Base-by-base conservation (phyloP, 768 basidiomycete species). In the Termitomyces sp. region DNA sequence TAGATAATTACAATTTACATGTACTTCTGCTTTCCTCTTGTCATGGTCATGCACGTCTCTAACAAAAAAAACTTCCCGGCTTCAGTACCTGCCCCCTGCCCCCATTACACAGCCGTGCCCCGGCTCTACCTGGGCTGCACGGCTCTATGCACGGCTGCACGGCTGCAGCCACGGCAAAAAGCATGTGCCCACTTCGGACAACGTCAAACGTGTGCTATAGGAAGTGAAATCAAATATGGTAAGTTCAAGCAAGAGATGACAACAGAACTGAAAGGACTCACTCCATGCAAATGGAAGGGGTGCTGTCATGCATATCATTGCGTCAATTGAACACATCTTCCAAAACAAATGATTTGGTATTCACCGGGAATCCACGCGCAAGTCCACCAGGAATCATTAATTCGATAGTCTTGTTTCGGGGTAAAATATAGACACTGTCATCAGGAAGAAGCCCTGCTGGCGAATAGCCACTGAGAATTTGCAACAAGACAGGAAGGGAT, bases 351-450 rank as follows among this genome's bases (percentile, higher is more conserved):
- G 16, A 18, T 13, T n/a, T n/a, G n/a, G 9, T 12, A 58, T 64
- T 23, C 44, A 68, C 64, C 45, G 65, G 76, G 63, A 54, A 71
- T 23, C 67, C 70, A n/a, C 44, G n/a, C n/a, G n/a, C 20, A 5
- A 61, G 42, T 32, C 66, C 67, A 48, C 72, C 72, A 7, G 73
- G 67, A 38, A 80, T 66, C 10, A 68, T 70, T 7, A 82, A 35
- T 54, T 83, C 80, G 47, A 83, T 68, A 23, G 73, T 69, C 47
- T 75, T 68, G 61, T 81, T 77, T 2, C 60, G 50, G 0, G 78
- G 77, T 7, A 83, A 59, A 11, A 64, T 57, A 53, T 73, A 79
- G 3, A 81, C 69, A 18, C 70, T 68, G 11, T 76, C 77, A 1
- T 64, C 35, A 0, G 73, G 68, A 2, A 76, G 67, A 23, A 82